Base-by-base conservation (phyloP, 768 basidiomycete genomes). In the Trametes maxima region DNA sequence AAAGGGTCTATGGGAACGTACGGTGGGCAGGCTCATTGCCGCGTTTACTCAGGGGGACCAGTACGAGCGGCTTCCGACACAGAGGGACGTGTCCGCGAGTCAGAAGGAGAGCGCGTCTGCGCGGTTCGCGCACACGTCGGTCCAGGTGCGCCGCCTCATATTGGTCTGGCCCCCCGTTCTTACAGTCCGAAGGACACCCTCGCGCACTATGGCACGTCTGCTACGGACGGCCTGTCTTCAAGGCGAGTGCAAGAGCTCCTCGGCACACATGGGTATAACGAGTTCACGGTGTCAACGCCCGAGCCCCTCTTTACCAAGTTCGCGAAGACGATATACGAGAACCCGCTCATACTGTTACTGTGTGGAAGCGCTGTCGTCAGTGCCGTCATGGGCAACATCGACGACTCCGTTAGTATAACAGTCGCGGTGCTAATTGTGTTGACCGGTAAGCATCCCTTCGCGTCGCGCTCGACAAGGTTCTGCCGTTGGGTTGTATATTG, bases 251-350 rank as follows among this genome's bases (percentile, higher is more conserved):
- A 85, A 2, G 75, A 79, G 24, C 78, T 95, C 22, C 85, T 87
- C 36, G 81, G 81, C 25, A 78, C 76, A 2, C 85, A 94, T 65
- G 94, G 94, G 2, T 95, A 93, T 73, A 98, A 98, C 77, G 95
- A 98, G 75, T 98, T 98, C 72, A 85, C 91, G 0, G 92, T 98
- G 13, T 82, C 84, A 0, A 78, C 89, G 0, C 87, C 93, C 2
- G 94, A 97, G 69, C 89, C 92, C 0, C 74, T 88, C 10, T 75
- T 89, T 42, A 75, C 95, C 70, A 97, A 97, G 76, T 98, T 98
- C 72, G 87, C 88, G 14, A 95, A 95, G 74, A 95, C 91, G 37
- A 94, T 98, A 51, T 97, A 95, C 74, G 95, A 98, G 76, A 93
- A 87, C 69, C 95, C 96, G 1, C 77, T 98, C 3, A 97, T 96